phyloP scores from a whole-genome alignment of 2,329 filamentous ascomycete genomes.

The Pestalotiopsis sp. region DNA sequence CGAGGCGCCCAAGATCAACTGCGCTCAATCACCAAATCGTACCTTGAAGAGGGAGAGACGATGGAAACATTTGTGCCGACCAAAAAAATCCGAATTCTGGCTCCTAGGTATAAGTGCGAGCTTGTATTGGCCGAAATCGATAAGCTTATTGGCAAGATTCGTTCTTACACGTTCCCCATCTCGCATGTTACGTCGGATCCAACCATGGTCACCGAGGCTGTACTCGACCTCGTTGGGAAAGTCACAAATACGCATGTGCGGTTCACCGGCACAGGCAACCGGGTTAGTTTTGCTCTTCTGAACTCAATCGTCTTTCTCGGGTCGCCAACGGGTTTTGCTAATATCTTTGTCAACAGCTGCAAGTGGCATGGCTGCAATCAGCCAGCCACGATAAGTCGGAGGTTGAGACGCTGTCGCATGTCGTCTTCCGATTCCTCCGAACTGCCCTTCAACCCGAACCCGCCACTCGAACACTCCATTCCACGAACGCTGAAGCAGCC shows the following conservation, averaged over 20 bases:
- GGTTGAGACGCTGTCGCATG: slow-evolving; percentile 42
- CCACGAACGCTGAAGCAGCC: neutral
- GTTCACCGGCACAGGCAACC: slow-evolving; percentile 17
- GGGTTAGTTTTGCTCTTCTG: slow-evolving; percentile 21
- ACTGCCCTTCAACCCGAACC: slow-evolving; percentile 28
- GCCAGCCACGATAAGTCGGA: slow-evolving; percentile 13
- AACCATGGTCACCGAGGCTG: slow-evolving; percentile 14
- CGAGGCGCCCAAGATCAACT: slow-evolving; percentile 39
- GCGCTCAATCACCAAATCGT: slow-evolving; percentile 26
- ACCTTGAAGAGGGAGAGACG: slow-evolving; percentile 34
- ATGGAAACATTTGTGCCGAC: slow-evolving; percentile 34
- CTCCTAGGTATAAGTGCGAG: slow-evolving; percentile 35
- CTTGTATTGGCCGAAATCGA: slow-evolving; percentile 35
- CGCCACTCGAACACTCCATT: slow-evolving; percentile 23
- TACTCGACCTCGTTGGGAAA: slow-evolving; percentile 36
- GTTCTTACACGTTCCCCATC: slow-evolving; percentile 23
- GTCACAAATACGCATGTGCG: slow-evolving; percentile 34
- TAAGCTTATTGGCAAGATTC: slow-evolving; percentile 26
- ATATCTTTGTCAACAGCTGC: slow-evolving; percentile 21
- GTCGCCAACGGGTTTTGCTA: slow-evolving; percentile 6
- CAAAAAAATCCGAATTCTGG: slow-evolving; percentile 34
- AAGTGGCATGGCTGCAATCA: slow-evolving; percentile 43
- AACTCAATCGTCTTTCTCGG: neutral
- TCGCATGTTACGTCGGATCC: slow-evolving; percentile 23
- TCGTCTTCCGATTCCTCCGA: slow-evolving; percentile 46